Conservation (phyloP, 2,329 filamentous ascomycete genomes). For the Hypocrella siamensis region DNA sequence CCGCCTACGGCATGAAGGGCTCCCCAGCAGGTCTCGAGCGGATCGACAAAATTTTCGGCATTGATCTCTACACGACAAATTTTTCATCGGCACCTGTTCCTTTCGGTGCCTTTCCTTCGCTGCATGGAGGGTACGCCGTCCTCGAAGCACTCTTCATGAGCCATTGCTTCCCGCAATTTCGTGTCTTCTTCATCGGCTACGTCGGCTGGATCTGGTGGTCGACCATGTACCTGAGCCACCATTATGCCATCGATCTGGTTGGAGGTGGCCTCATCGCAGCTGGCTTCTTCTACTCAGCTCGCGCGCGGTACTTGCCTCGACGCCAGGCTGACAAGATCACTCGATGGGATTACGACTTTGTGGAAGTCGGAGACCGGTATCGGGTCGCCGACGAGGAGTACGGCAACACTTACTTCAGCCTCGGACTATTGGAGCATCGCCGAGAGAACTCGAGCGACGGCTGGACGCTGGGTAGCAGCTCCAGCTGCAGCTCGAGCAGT, state of each 20-base stretch:
- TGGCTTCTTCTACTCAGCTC: conserved; percentile 67
- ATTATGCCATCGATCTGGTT: conserved; percentile 89
- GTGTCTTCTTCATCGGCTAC: conserved; percentile 67
- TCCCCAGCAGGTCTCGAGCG: conserved; percentile 80
- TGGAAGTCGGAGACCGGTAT: conserved; percentile 59
- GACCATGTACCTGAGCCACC: conserved; percentile 95
- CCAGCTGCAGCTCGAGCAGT: conserved; percentile 37
- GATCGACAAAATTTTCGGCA: conserved; percentile 76
- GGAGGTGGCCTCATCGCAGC: conserved; percentile 68
- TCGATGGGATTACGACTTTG: conserved; percentile 91
- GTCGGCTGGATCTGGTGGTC: conserved; percentile 95
- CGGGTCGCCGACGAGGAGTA: conserved; percentile 28
- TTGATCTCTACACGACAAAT: conserved; percentile 84
- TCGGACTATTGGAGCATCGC: conserved; percentile 27
- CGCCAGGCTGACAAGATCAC: conserved; percentile 72
- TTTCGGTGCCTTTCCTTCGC: conserved; percentile 86
- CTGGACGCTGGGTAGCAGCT: conserved; percentile 79
- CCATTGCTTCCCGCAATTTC: conserved; percentile 74
- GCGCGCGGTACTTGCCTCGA: conserved; percentile 65
- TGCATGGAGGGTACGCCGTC: conserved; percentile 81
- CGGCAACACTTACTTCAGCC: conserved; percentile 28
- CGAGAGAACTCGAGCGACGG: conserved; percentile 55
- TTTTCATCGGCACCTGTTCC: conserved; percentile 85
- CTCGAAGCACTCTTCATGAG: conserved; percentile 87
- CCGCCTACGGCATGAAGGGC: conserved; percentile 81